Base-by-base conservation (phyloP, 805 yeast genomes). In the Saccharomycopsis oosterbeekiorum region DNA sequence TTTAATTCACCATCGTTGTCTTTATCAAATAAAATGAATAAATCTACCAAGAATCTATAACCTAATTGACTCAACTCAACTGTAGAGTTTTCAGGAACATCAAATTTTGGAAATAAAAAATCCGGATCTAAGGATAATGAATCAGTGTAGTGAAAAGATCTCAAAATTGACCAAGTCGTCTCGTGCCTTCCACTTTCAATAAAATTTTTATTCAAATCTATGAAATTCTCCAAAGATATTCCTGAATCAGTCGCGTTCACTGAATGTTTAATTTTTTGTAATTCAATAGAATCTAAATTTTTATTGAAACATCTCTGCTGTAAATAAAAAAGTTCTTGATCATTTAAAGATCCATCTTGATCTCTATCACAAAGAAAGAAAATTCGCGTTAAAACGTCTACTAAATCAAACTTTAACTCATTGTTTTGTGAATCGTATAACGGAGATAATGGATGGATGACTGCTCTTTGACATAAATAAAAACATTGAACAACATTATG, bases 1-100 rank as follows among this genome's bases (percentile, higher is more conserved):
- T 84, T 88, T 60, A 94, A 76, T 0, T 98, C 98, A 40, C 99
- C 99, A 70, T 94, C 99, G 68, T 94, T 94, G 70, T 94, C 99
- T 68, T 85, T 86, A 70, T 94, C 99, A 69, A 89, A 94, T 59
- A 88, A 78, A 10, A 93, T 72, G 68, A 94, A 94, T 54, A 94
- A 73, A 68, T 94, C 98, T 8, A 94, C 98, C 60, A 94, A 76
- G 70, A 94, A 94, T 65, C 94, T 76, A 71, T 93, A 93, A 0
- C 99, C 99, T 11, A 82, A 81, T 0, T 98, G 98, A 62, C 96
- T 86, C 57, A 94, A 76, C 69, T 94, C 99, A 1, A 93, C 97
- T 70, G 91, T 88, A 0, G 96, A 80, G 53, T 82, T 79, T 1
- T 79, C 78, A 2, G 89, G 84, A 1, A 91, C 89, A 57, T 88